These are phyloP conservation scores for Farysia itapuensis DNA, from an alignment of 1,284 basidiomycete species.

Conservation along the genomic window DNA sequence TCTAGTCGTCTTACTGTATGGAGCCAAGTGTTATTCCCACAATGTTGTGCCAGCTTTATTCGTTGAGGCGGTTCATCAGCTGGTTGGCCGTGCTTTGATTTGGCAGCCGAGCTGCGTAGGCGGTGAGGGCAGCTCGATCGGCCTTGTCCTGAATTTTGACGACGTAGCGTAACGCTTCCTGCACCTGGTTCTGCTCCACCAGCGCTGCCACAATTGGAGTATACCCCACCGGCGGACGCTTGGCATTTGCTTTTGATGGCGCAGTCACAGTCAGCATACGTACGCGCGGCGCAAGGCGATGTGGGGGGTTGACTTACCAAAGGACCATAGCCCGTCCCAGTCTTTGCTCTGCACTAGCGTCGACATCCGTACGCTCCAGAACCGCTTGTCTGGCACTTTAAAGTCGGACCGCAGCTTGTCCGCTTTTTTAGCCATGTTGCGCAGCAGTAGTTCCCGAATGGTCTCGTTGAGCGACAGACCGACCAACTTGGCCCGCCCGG, in stretches of 20 bases:
- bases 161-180: constrained; percentile 46
- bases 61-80: constrained; percentile 25
- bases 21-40: no score
- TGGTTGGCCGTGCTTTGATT: constrained; percentile 19
- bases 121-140: constrained; percentile 29
- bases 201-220: constrained; percentile 46
- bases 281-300: no score
- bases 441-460: constrained; percentile 44
- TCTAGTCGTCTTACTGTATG: no score
- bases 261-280: no score
- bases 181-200: constrained; percentile 40
- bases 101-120: constrained; percentile 16
- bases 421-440: constrained; percentile 44
- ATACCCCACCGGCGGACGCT: constrained; percentile 90
- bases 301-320: constrained; percentile 22
- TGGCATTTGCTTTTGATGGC: constrained; percentile 17
- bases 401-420: constrained; percentile 55
- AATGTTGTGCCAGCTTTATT: no score
- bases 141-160: constrained; percentile 41
- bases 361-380: constrained; percentile 44
- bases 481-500: constrained; percentile 61
- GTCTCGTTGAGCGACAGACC: constrained; percentile 52
- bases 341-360: constrained; percentile 39
- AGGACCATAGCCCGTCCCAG: constrained; percentile 43
- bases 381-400: constrained; percentile 50